Base-by-base conservation (phyloP, 805 yeast genomes). In the Metschnikowia proteae region DNA sequence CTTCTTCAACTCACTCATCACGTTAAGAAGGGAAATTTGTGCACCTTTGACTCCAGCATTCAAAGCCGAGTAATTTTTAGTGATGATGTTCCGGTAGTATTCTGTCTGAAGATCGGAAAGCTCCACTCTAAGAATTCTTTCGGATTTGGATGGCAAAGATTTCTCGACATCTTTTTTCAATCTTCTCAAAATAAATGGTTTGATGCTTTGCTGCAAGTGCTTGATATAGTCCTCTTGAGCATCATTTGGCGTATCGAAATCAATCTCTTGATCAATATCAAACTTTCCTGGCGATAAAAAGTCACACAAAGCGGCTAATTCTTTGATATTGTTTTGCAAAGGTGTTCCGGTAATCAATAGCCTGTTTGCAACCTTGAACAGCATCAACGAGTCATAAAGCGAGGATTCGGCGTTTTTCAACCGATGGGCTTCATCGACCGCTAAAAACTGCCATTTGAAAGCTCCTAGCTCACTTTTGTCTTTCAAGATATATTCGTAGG, bases 361-460 rank as follows among this genome's bases (percentile, higher is more conserved):
- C 57, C 97, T 75, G 67, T 94, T 94, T 2, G 83, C 78, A 8
- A 86, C 94, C 59, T 83, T 86, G 72, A 94, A 89, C 55, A 84
- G 86, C 59, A 76, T 79, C 50, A 94, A 75, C 3, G 96, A 84
- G 62, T 92, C 98, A 65, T 94, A 94, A 36, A 94, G 71, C 0
- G 98, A 91, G 28, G 94, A 83, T 64, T 91, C 97, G 0, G 96
- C 88, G 63, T 94, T 94, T 60, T 94, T 94, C 63, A 94, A 76
- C 62, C 99, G 79, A 70, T 94, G 99, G 4, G 99, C 99, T 71
- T 94, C 99, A 67, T 94, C 99, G 26, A 94, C 98, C 2, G 99
- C 99, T 57, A 95, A 70, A 63, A 86, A 94, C 64, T 91, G 97
- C 99, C 99, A 94, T 65, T 80, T 86, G 50, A 94, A 80, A 28